These are phyloP conservation scores for Tritrichomonas musculus DNA, from an alignment of 208 protist genomes.

Conservation along the genomic window DNA sequence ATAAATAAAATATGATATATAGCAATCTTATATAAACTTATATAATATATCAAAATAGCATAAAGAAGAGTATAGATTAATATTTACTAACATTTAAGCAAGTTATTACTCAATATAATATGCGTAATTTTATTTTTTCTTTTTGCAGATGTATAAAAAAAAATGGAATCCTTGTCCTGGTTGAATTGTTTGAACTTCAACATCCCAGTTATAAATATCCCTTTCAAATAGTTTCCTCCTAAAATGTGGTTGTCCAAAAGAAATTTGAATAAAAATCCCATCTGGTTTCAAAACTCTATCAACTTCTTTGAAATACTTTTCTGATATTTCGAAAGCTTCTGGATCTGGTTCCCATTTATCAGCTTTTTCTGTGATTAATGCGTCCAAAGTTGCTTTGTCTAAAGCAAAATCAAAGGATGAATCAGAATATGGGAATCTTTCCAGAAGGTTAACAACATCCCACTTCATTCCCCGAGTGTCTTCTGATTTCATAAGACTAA, in stretches of 20 bases:
- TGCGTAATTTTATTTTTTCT: background rate
- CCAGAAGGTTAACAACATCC: background rate
- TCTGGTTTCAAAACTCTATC: slow-evolving; percentile 24
- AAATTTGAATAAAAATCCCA: slow-evolving; percentile 26
- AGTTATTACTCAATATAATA: too few relatives aligned
- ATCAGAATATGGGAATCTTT: background rate
- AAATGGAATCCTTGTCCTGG: background rate
- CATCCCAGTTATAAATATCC: background rate
- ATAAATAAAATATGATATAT: too few relatives aligned
- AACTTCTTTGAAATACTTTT: background rate
- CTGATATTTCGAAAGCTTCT: background rate
- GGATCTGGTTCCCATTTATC: background rate
- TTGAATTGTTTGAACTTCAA: background rate
- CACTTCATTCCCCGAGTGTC: slow-evolving; percentile 23
- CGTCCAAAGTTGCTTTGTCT: slow-evolving; percentile 16
- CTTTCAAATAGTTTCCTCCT: background rate
- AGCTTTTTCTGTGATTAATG: background rate
- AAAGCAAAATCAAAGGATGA: background rate
- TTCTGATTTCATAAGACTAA: background rate
- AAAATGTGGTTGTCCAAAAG: slow-evolving; percentile 27
- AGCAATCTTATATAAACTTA: too few relatives aligned
- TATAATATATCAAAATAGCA: too few relatives aligned
- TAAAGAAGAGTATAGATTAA: too few relatives aligned
- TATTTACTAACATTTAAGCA: too few relatives aligned
- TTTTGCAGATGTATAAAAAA: background rate